phyloP scores from a whole-genome alignment of 208 protist genomes.

The Novymonas esmeraldas region DNA sequence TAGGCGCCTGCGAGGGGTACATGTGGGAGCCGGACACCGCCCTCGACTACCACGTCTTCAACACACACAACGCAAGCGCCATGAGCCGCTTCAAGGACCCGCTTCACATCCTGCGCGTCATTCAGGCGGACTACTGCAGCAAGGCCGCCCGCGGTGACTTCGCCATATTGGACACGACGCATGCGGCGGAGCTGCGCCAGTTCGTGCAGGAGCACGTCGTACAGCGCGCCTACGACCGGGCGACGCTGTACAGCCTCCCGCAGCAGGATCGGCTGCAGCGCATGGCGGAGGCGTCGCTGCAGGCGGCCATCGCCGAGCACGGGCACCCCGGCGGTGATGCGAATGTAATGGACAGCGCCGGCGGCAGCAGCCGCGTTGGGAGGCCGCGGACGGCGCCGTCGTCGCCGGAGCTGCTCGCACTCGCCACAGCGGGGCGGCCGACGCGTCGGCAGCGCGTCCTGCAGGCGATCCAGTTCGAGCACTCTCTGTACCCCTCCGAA shows the following conservation, averaged over 20 bases:
- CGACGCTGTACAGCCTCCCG: slow-evolving; percentile 64
- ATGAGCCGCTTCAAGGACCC: slow-evolving; percentile 77
- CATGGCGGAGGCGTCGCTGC: slow-evolving; percentile 49
- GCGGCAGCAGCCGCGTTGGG: slow-evolving; percentile 9
- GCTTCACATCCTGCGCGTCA: slow-evolving; percentile 53
- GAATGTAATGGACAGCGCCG: slow-evolving; percentile 17
- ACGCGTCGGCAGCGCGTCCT: slow-evolving; percentile 36
- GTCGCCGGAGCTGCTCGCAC: slow-evolving; percentile 13
- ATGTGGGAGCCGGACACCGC: slow-evolving; percentile 84
- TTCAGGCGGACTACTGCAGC: slow-evolving; percentile 78
- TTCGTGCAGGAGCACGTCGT: slow-evolving; percentile 76
- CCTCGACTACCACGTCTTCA: slow-evolving; percentile 84
- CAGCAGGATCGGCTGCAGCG: slow-evolving; percentile 59
- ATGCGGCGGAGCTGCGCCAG: slow-evolving; percentile 56
- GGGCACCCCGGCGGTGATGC: slow-evolving; percentile 35
- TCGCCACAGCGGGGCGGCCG: slow-evolving; percentile 16
- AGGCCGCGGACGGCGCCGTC: slow-evolving; percentile 26
- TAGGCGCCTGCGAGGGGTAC: slow-evolving; percentile 86
- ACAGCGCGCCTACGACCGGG: slow-evolving; percentile 76
- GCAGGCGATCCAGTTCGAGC: slow-evolving; percentile 75
- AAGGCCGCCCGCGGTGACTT: slow-evolving; percentile 76
- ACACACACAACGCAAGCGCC: slow-evolving; percentile 71
- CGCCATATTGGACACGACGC: slow-evolving; percentile 72
- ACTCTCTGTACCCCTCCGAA: slow-evolving; percentile 84
- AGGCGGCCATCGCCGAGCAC: slow-evolving; percentile 29